Base-by-base conservation (phyloP, 2,329 filamentous ascomycete genomes). In the Fusarium dimerum region DNA sequence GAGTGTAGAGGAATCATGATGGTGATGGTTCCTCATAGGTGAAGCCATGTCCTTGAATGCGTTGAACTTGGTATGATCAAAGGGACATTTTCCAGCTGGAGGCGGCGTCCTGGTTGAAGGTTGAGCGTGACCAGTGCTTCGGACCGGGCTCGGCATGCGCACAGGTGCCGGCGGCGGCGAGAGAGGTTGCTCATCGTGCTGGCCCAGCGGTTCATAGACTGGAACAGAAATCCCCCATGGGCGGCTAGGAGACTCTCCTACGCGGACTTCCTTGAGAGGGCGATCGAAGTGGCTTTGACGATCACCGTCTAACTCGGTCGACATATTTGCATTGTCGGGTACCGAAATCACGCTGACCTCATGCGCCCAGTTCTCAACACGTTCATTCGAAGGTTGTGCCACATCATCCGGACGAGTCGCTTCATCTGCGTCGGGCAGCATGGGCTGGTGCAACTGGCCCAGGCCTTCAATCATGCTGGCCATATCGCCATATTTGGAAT, bases 401-500 rank as follows among this genome's bases (percentile, higher is more conserved):
- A 75, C 72, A 41, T 76, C 74, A 57, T 71, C 75, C 47, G 61
- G 74, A 40, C 63, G 73, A 45, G 69, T 71, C 54, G 64, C 74
- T 56, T 79, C 76, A 57, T 65, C 78, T 6, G 77, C 75, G 39
- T 81, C 78, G 2, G 89, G 89, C 29, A 97, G 77, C 84, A 94
- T 91, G 6, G 90, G 87, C 68, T 94, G 89, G 68, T 97, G 93
- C 63, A 95, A 90, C 59, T 87, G 83, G 45, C 92, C 90, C 39
- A 97, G 78, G 9, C 91, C 91, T 69, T 94, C 88, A 55, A 97
- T 95, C 93, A 97, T 97, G 73, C 85, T 95, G 62, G 90, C 91
- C 41, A 97, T 77, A 68, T 88, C 93, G 59, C 91, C 92, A 69
- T 97, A 97, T 71, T 97, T 97, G 57, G 90, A 90, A 70, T 97